Conservation (phyloP, 257 asterid genomes). For the Solanum ahanhuiri region DNA sequence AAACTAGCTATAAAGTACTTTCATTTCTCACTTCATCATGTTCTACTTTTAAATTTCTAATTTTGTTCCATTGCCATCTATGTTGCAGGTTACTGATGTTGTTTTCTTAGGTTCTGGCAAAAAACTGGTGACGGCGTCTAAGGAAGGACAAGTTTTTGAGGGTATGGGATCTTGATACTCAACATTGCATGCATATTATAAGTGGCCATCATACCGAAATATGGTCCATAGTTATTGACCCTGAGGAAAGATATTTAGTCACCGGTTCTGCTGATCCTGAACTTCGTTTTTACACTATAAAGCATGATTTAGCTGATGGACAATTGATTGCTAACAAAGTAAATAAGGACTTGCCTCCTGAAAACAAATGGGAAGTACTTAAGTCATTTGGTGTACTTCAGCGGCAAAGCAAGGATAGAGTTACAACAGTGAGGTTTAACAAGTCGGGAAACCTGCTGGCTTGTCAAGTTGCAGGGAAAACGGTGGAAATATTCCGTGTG, state of each 20-base stretch:
- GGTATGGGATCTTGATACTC: constrained; percentile 92
- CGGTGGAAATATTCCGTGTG: constrained; percentile 66
- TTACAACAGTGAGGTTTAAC: constrained; percentile 57
- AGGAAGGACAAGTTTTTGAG: constrained; percentile 91
- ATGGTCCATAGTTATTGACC: constrained; percentile 80
- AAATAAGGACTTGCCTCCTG: constrained; percentile 17
- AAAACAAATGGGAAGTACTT: constrained; percentile 72
- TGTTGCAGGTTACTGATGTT: constrained; percentile 64
- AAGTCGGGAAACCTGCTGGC: constrained; percentile 65
- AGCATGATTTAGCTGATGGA: constrained; percentile 29
- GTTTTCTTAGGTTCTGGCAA: constrained; percentile 70
- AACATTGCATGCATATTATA: constrained; percentile 74
- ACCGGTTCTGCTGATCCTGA: constrained; percentile 82
- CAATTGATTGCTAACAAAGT: constrained; percentile 14
- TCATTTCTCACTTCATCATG: background rate
- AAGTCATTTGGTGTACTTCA: constrained; percentile 67
- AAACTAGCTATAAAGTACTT: background rate
- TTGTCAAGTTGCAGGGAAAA: constrained; percentile 87
- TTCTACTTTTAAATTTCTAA: constrained; percentile 3
- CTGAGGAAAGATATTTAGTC: constrained; percentile 70
- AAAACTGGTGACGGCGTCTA: constrained; percentile 78
- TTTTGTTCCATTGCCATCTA: constrained; percentile 1
- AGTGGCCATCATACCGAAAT: constrained; percentile 95
- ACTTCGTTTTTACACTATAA: constrained; percentile 59
- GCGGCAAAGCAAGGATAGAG: constrained; percentile 79